A percentile compares a stretch with the other conserved stretches of the same genome.
These are phyloP conservation scores for Dioszegia aurantiaca DNA, from an alignment of 768 basidiomycete genomes.

Conservation along the genomic window DNA sequence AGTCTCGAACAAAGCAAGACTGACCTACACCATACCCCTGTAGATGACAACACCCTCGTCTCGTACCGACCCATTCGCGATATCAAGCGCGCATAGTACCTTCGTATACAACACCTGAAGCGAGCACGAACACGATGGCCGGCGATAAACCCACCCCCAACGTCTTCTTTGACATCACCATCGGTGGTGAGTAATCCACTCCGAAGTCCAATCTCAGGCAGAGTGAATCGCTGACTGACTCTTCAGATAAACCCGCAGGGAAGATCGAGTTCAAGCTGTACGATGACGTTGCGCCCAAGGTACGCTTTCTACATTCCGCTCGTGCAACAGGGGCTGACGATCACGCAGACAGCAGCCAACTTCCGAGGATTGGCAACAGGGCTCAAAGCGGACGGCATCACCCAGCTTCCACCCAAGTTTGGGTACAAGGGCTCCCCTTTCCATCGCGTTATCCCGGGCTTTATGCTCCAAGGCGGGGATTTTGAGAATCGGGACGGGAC, in stretches of 20 bases:
- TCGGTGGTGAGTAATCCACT: constrained; percentile 32
- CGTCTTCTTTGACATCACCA: constrained; percentile 46
- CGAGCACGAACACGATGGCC: constrained; percentile 16
- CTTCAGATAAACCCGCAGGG: constrained; percentile 37
- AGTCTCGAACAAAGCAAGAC: too few species aligned
- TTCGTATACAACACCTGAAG: too few species aligned
- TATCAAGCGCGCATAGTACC: too few species aligned
- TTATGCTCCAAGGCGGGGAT: constrained; percentile 60
- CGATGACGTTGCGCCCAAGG: constrained; percentile 60
- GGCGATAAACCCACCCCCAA: constrained; percentile 20
- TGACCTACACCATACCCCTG: too few species aligned
- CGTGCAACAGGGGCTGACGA: too few species aligned
- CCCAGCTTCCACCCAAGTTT: constrained; percentile 55
- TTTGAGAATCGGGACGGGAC: constrained; percentile 61
- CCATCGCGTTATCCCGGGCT: constrained; percentile 61
- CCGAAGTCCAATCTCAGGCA: background rate
- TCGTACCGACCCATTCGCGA: too few species aligned
- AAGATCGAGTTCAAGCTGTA: constrained; percentile 71
- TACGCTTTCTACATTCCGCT: constrained; percentile 2
- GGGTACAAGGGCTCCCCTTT: constrained; percentile 69
- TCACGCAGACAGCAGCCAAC: constrained; percentile 55
- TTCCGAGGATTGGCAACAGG: constrained; percentile 78
- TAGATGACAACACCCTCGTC: too few species aligned
- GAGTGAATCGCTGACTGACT: too few species aligned
- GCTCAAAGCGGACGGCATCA: constrained; percentile 36